phyloP scores from a whole-genome alignment of 2,329 filamentous ascomycete species.

The Chalaropsis ovoidea region DNA sequence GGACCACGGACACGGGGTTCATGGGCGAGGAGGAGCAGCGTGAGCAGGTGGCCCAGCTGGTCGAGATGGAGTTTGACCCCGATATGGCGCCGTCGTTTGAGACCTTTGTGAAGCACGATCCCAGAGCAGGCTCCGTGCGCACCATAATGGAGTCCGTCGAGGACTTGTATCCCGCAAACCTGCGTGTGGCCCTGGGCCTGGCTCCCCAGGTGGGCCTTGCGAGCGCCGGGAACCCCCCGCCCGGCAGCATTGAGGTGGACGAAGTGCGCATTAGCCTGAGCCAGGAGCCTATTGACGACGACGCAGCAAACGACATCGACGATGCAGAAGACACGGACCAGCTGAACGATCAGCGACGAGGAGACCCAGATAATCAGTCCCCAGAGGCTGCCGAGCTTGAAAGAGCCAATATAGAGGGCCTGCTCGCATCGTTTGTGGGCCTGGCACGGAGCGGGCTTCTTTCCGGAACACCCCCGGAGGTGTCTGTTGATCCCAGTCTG shows the following conservation, averaged over 20 bases:
- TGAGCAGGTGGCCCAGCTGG: constrained; percentile 52
- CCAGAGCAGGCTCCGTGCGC: constrained; percentile 52
- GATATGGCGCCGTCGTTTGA: constrained; percentile 46
- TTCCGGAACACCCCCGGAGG: constrained; percentile 32
- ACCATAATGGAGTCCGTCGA: constrained; percentile 76
- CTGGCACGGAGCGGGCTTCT: constrained; percentile 38
- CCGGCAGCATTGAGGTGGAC: constrained; percentile 51
- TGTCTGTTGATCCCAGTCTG: constrained; percentile 35
- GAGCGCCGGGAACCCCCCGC: constrained; percentile 29
- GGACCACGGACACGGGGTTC: constrained; percentile 55
- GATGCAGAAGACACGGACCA: not conserved
- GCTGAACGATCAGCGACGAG: not conserved
- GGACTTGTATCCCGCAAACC: constrained; percentile 66
- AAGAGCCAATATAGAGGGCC: constrained; percentile 1
- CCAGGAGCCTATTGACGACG: constrained; percentile 7
- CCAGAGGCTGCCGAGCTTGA: not conserved
- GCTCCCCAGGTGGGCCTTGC: constrained; percentile 28
- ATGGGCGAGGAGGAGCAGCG: constrained; percentile 82
- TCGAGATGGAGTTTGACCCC: constrained; percentile 51
- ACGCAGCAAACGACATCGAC: constrained; percentile 3
- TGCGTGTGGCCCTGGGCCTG: constrained; percentile 42
- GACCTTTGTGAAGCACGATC: constrained; percentile 48
- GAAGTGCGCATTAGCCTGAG: constrained; percentile 43
- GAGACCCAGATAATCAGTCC: not conserved
- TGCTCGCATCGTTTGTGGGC: constrained; percentile 30